Evolutionary conservation across 2,329 filamentous ascomycete genomes (phyloP).

Genomic region (Diplodia intermedia): DNA sequence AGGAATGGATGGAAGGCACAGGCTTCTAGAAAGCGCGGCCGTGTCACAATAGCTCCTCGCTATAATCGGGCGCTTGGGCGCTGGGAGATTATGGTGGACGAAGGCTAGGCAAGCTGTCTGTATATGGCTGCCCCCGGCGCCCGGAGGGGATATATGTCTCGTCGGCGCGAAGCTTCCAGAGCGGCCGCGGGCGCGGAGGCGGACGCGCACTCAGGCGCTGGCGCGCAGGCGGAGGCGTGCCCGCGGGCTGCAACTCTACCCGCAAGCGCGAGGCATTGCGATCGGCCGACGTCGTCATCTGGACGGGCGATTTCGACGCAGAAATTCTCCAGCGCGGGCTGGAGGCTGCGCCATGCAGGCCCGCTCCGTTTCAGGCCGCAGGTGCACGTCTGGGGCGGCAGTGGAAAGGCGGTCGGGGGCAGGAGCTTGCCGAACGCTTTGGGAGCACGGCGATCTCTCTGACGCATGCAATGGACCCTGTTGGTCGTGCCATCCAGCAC

Average conservation of each 20-base stretch:
- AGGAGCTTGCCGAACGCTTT: slow-evolving; percentile 28
- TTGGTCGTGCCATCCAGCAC: slow-evolving; percentile 6
- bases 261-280: slow-evolving; percentile 26
- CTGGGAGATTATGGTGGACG: slow-evolving; percentile 15
- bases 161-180: slow-evolving; percentile 11
- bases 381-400: slow-evolving; percentile 24
- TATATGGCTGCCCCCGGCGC: slow-evolving; percentile 4
- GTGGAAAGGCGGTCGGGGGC: neutral
- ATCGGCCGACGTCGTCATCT: slow-evolving; percentile 29
- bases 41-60: neutral
- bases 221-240: slow-evolving; percentile 19
- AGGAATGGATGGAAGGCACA: slow-evolving; percentile 7
- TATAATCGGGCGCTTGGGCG: slow-evolving; percentile 12
- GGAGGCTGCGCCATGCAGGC: slow-evolving; percentile 14
- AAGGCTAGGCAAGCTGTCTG: neutral
- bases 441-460: slow-evolving; percentile 8
- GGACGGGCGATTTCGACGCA: slow-evolving; percentile 12
- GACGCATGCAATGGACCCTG: slow-evolving; percentile 16
- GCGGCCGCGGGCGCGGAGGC: neutral
- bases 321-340: slow-evolving; percentile 16
- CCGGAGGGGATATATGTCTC: slow-evolving; percentile 15
- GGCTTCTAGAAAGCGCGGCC: slow-evolving; percentile 24
- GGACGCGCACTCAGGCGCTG: neutral
- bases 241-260: slow-evolving; percentile 18
- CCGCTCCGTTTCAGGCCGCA: slow-evolving; percentile 17